Evolutionary conservation across 1,139 yeast species (phyloP), one percentile per base, ranked within the genome.

Genomic region (Saccharomyces uvarum): DNA sequence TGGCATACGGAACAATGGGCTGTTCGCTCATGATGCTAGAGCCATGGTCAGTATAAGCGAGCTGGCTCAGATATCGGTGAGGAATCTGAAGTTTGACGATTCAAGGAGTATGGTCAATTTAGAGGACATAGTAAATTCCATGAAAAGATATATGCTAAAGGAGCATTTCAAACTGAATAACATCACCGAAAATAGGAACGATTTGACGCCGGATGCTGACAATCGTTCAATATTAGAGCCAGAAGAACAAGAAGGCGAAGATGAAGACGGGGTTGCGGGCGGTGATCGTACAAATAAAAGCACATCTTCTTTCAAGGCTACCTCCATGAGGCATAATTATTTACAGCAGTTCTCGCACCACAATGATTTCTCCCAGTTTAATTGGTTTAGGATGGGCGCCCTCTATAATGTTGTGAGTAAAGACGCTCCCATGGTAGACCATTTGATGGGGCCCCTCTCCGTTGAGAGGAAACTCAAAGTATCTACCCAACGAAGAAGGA

Each of bases 391-490:
- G 54, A 66, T 86, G 44, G 95, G 95, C 0, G 70, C 79, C 0
- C 66, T 83, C 47, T 80, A 77, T 59, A 74, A 77, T 59, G 70
- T 74, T 53, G 66, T 77, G 19, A 78, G 86, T 57, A 67, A 68
- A 11, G 75, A 77, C 50, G 78, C 87, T 0, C 71, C 78, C 0
- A 75, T 81, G 1, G 71, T 77, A 16, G 87, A 83, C 59, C 88
- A 86, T 61, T 70, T 88, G 58, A 73, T 83, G 54, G 96, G 95
- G 0, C 91, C 95, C 0, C 72, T 88, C 11, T 82, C 80, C n/a
- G 74, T 84, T 1, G 86, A 84, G 59, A 77, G 79, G 59, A 80
- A 77, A 61, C 72, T 72, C n/a, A 70, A 77, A 41, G 68, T 63
- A 0, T 61, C 66, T 1, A 67, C 77, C 47, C 67, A 68, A 11